Evolutionary conservation across 1,139 yeast genomes (phyloP), one percentile per base, ranked within the genome.

Genomic region (Meyerozyma elateridarum): DNA sequence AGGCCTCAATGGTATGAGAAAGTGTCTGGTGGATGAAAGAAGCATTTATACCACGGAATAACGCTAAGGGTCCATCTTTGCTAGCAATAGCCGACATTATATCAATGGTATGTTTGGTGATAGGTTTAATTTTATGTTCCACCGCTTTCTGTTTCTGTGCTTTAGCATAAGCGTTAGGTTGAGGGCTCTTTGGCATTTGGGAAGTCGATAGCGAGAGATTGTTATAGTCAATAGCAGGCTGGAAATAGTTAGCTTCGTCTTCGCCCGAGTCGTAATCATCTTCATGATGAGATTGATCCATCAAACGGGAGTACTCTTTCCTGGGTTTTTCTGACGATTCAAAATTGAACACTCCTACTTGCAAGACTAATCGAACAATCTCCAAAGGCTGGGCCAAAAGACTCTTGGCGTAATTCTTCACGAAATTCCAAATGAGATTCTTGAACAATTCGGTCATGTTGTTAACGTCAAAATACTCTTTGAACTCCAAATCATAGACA

Each of bases 321-420:
- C 28, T 15, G 11, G 22, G 15, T 20, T 36, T 35, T 25, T 16
- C 22, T 19, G 27, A 33, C 30, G 36, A 36, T 26, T 41, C 34
- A 34, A 56, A 49, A 22, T 61, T 55, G 42, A 78, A 76, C 30
- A 67, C 75, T 2, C 95, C 95, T 20, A 85, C 83, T 54, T 91
- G 98, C 36, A 88, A 57, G 25, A 88, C 67, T 40, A 87, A 64
- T 35, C 94, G 69, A 4, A 85, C 78, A 20, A 85, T 83, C 48
- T 91, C 96, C 55, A 89, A 80, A 1, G 98, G 98, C 55, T 91
- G 97, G 15, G 87, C 75, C 15, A 83, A 53, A 24, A 85, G 54
- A 31, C 80, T 76, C 41, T 76, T 79, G 37, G 76, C 59, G 58
- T 88, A 88, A 41, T 79, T 80, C 43, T 76, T 76, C 31, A 79